phyloP scores from a whole-genome alignment of 169 alveolate species.

The Perkinsus olseni region DNA sequence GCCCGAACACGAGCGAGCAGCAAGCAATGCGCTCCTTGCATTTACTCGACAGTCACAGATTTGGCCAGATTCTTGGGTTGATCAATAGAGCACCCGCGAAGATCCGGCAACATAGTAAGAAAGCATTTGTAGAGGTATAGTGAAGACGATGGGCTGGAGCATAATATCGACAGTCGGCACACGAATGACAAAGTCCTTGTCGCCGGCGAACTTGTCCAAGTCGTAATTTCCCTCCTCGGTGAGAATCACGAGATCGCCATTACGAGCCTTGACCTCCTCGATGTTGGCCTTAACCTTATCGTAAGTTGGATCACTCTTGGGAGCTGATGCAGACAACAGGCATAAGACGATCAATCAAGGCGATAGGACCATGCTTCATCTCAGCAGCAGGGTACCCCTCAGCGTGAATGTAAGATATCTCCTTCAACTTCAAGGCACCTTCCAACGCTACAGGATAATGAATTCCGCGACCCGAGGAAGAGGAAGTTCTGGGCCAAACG shows the following conservation, averaged over 20 bases:
- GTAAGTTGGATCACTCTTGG: slow-evolving; percentile 11
- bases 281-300: slow-evolving; percentile 41
- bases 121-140: slow-evolving; percentile 38
- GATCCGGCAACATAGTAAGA: slow-evolving; percentile 33
- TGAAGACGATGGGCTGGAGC: slow-evolving; percentile 33
- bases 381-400: slow-evolving; percentile 91
- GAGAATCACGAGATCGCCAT: slow-evolving; percentile 78
- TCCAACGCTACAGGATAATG: slow-evolving; percentile 89
- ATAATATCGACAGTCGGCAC: slow-evolving; percentile 28
- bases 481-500: slow-evolving; percentile 14
- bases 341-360: slow-evolving; percentile 66
- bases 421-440: slow-evolving; percentile 94
- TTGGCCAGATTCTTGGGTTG: slow-evolving; percentile 68
- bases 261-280: slow-evolving; percentile 84
- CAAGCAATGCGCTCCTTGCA: not conserved
- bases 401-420: slow-evolving; percentile 87
- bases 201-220: slow-evolving; percentile 51
- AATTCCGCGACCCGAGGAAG: slow-evolving; percentile 72
- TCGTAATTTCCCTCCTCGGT: slow-evolving; percentile 52
- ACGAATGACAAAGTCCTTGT: slow-evolving; percentile 63
- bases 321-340: slow-evolving; percentile 20
- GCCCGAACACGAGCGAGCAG: not conserved
- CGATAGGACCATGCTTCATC: slow-evolving; percentile 91
- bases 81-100: slow-evolving; percentile 34
- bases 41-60: slow-evolving; percentile 57